A percentile compares a stretch with the other conserved stretches of the same genome.
These are phyloP conservation scores for Patellifolia procumbens DNA, from an alignment of 179 eudicot genomes.

Conservation along the genomic window DNA sequence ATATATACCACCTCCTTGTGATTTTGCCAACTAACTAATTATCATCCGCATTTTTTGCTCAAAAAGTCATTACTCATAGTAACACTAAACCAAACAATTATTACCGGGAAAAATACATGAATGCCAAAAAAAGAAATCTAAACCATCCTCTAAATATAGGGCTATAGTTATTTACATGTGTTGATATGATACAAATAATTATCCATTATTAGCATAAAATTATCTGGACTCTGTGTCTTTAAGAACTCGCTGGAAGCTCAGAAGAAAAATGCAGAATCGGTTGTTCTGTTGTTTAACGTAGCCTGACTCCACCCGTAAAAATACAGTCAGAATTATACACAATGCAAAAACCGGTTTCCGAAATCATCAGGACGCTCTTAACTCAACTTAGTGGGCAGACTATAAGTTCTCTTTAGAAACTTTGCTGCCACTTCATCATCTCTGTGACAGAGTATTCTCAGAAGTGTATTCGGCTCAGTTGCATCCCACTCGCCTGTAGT, in stretches of 20 bases:
- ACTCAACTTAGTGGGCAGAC: constrained; percentile 66
- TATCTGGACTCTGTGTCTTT: constrained; percentile 8
- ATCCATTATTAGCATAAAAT: constrained; percentile 19
- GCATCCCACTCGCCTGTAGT: constrained; percentile 79
- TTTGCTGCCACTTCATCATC: constrained; percentile 75
- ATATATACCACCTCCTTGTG: too few relatives aligned
- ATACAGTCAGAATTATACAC: neutral
- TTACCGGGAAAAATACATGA: neutral
- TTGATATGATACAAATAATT: constrained; percentile 16
- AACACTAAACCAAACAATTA: neutral
- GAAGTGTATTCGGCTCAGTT: constrained; percentile 70
- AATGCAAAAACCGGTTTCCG: neutral
- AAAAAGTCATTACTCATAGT: neutral
- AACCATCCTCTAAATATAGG: constrained; percentile 11
- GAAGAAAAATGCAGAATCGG: neutral
- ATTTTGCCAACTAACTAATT: too few relatives aligned
- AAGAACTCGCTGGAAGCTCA: neutral
- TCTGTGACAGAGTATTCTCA: constrained; percentile 76
- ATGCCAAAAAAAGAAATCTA: neutral
- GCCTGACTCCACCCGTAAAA: neutral
- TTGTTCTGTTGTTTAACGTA: neutral
- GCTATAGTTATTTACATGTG: constrained; percentile 33
- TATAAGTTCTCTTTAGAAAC: constrained; percentile 74
- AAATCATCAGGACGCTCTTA: neutral
- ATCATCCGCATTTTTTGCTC: too few relatives aligned